Evolutionary conservation across 164 flowering plant genomes (phyloP).

Genomic region (Pachysandra terminalis): DNA sequence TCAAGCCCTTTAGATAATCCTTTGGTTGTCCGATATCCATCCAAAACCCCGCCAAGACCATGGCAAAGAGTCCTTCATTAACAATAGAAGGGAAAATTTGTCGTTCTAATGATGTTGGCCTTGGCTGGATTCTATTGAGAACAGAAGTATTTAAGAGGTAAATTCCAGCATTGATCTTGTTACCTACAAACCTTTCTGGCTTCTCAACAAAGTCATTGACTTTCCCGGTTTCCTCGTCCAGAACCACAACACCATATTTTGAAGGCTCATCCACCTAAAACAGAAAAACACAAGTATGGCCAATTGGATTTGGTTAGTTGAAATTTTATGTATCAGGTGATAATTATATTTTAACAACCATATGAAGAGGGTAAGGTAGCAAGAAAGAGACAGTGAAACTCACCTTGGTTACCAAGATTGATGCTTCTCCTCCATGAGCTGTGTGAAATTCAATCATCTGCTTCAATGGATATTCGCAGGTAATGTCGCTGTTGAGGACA

Average conservation of each 20-base stretch:
- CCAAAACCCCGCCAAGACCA: constrained; percentile 25
- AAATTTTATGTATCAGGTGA: too few relatives aligned
- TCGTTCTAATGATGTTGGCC: constrained; percentile 21
- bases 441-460: constrained; percentile 26
- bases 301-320: too few relatives aligned
- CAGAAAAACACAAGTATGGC: too few relatives aligned
- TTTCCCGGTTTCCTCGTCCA: constrained; percentile 22
- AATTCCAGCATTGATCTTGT: constrained; percentile 29
- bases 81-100: constrained; percentile 25
- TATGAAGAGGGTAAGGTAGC: neutral
- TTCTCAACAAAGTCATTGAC: constrained; percentile 23
- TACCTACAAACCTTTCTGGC: constrained; percentile 22
- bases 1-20: constrained; percentile 21
- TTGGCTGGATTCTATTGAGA: constrained; percentile 14
- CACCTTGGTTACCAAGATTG: constrained; percentile 29
- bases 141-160: constrained; percentile 22
- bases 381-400: neutral
- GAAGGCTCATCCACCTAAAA: constrained; percentile 27
- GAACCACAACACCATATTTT: constrained; percentile 25
- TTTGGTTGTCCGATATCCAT: constrained; percentile 27
- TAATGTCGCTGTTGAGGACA: constrained; percentile 27
- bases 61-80: constrained; percentile 18
- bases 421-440: constrained; percentile 26
- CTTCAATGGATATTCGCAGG: constrained; percentile 18
- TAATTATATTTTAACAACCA: neutral